Conservation (phyloP, 2,329 filamentous ascomycete species). For the Erysiphe pulchra region DNA sequence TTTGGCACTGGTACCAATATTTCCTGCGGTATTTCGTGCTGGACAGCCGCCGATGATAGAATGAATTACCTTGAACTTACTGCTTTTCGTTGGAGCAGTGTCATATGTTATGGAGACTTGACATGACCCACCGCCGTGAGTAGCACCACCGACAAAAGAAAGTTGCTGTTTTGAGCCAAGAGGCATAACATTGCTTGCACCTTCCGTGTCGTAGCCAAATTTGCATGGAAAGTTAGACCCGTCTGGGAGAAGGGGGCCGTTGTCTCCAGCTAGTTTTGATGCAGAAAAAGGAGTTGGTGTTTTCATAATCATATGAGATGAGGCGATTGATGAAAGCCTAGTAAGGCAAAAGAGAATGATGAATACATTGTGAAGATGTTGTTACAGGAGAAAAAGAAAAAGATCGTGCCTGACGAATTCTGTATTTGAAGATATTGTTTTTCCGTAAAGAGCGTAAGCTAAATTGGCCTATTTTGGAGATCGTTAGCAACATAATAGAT, state of each 20-base stretch:
- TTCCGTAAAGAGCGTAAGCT: too few species aligned
- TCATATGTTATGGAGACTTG: slow-evolving; percentile 74
- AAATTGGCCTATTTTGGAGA: too few species aligned
- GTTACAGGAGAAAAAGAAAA: too few species aligned
- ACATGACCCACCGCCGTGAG: slow-evolving; percentile 80
- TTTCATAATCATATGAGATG: slow-evolving; percentile 54
- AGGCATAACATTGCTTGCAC: slow-evolving; percentile 29
- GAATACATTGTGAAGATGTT: slow-evolving; percentile 20
- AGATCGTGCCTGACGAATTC: too few species aligned
- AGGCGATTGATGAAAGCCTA: slow-evolving; percentile 31
- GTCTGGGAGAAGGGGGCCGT: slow-evolving; percentile 31
- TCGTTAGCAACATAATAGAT: too few species aligned
- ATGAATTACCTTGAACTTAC: slow-evolving; percentile 70
- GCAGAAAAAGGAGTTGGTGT: slow-evolving; percentile 37
- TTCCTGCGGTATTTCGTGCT: slow-evolving; percentile 27
- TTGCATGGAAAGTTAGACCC: slow-evolving; percentile 73
- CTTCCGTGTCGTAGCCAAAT: slow-evolving; percentile 23
- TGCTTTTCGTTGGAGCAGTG: slow-evolving; percentile 33
- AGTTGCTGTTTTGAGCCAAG: slow-evolving; percentile 37
- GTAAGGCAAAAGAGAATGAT: slow-evolving; percentile 25
- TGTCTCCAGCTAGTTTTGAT: slow-evolving; percentile 20
- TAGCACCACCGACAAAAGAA: slow-evolving; percentile 42
- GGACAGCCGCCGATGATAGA: slow-evolving; percentile 75
- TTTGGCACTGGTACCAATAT: slow-evolving; percentile 24
- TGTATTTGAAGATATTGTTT: too few species aligned